These are phyloP conservation scores for Capsicum rhomboideum DNA, from an alignment of 257 asterid species.

Conservation along the genomic window DNA sequence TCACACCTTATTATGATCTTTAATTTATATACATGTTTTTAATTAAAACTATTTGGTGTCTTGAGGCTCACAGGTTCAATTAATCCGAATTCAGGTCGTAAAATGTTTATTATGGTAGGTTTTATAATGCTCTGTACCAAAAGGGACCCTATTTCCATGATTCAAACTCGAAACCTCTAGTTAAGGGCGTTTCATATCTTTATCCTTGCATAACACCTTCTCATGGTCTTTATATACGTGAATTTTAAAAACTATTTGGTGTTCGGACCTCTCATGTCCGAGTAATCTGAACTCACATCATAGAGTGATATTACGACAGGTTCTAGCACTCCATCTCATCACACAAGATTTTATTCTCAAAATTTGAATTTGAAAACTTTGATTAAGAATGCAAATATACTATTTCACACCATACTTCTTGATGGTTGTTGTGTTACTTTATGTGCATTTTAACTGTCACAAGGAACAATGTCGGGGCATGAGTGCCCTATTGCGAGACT, in stretches of 20 bases:
- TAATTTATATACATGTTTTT: too few relatives aligned
- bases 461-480: too few relatives aligned
- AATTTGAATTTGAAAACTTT: background rate
- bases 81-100: too few relatives aligned
- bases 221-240: background rate
- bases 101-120: background rate
- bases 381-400: rapidly evolving
- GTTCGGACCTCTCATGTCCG: background rate
- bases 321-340: background rate
- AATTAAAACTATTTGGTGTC: background rate
- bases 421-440: background rate
- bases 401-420: background rate
- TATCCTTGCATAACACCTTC: background rate
- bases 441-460: too few relatives aligned
- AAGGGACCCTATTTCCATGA: too few relatives aligned
- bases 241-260: background rate
- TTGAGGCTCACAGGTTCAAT: background rate
- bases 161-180: background rate
- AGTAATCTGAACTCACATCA: background rate
- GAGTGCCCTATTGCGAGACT: too few relatives aligned
- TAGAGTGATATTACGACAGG: background rate
- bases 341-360: background rate
- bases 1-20: background rate
- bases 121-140: too few relatives aligned
- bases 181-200: background rate